Evolutionary conservation across 164 flowering plant species (phyloP), one percentile per base, ranked within the genome.

Genomic region (Stephania cephalantha): DNA sequence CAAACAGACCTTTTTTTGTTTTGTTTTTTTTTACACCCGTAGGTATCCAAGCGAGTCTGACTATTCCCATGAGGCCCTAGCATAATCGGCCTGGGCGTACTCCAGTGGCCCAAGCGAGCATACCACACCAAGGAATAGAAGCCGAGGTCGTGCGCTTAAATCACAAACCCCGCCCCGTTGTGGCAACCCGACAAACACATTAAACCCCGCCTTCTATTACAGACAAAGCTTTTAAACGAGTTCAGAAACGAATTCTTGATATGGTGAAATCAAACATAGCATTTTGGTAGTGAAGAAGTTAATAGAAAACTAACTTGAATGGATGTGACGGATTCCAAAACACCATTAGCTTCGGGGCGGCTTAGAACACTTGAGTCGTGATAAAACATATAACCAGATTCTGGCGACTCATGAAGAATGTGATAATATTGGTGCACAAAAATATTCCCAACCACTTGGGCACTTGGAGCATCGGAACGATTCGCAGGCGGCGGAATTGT

Each of bases 341-440:
- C 77, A 73, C 97, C 95, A 76, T 86, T 79, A 42, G 77, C 53
- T 35, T 87, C 92, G 52, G 90, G 95, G 7, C 95, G 86, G 81
- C 93, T 88, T 31, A 93, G 69, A 52, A 82, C 80, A 79, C 97
- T 93, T 29, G 81, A 74, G 46, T 93, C 92, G 72, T 90, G 87
- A 78, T 93, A 93, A 82, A 93, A 93, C 44, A 87, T 84, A 80
- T 63, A 76, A 63, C 87, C 96, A 74, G 80, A 70, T 66, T 93
- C 96, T 6, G 97, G 97, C 3, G 88, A 85, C 20, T 83, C 79
- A 71, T 90, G 91, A 73, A 91, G 92, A 73, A 89, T 88, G 68
- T 82, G 89, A 82, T 91, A 93, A 79, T 93, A 93, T 82, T 91
- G 97, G 77, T 87, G 89, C 72, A 93, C 93, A 82, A 93, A 93